Base-by-base conservation (phyloP, 164 flowering plant species). In the Vitis amurensis region DNA sequence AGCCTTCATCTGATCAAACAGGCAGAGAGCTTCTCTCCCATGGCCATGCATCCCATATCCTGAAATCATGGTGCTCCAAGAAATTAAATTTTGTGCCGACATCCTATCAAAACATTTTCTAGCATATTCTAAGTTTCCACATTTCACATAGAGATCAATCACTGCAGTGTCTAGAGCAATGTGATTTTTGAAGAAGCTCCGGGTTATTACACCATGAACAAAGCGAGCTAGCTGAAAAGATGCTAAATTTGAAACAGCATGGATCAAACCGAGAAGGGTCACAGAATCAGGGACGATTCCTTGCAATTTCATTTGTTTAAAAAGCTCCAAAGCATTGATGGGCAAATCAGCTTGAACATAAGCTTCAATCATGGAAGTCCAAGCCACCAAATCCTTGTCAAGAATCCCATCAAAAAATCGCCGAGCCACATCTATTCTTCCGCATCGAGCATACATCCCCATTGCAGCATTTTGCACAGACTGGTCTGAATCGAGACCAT, bases 61-160 rank as follows among this genome's bases (percentile, higher is more conserved):
- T 49, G 78, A 64, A 37, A 82, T 82, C 71, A 82, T 77, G 50
- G 82, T 70, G 69, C 76, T 82, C 85, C 85, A 82, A 1, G 83
- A 70, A 50, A 82, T 67, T 15, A 79, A 50, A 59, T 74, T 79
- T 31, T 61, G 70, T 29, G 73, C 76, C 13, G 23, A 62, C 82
- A 79, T 75, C 9, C 52, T 30, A 61, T 82, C 80, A 59, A 82
- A 82, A 47, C 79, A 65, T 10, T 58, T 62, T 49, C 68, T 73
- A 37, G 77, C 83, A 70, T 72, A 63, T 14, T 37, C 66, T 52
- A 80, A 61, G 59, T 77, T 73, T n/a, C 77, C 81, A 64, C 81
- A 77, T 69, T 80, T 80, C 47, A 75, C 78, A 60, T 80, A 80
- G 5, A 80, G 68, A 65, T 73, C 77, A 48, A 80, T 17, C 16